Evolutionary conservation across 495 filamentous ascomycete genomes (phyloP), one percentile per base, ranked within the genome.

Genomic region (Penicillium turbatum): DNA sequence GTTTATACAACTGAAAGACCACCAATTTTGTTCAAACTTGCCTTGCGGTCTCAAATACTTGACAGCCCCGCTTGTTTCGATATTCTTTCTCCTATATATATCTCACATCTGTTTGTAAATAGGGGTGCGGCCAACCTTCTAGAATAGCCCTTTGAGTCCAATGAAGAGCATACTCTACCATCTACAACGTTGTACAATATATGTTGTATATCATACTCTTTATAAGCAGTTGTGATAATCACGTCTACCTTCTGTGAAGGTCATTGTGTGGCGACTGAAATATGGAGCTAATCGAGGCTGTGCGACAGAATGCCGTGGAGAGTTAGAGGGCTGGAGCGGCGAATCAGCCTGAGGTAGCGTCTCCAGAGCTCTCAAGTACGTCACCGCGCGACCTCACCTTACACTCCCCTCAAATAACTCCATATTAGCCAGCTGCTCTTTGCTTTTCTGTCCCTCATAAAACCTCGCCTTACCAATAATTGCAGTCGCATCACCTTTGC

Each of bases 371-470:
- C 57, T 66, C 67, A 68, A 65, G 63, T 70, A 72, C 69, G 69
- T 72, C 69, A 74, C 68, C 58, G 64, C 64, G 66, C 67, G 67
- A 72, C 68, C 66, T 72, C 69, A 67, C 51, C 51, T 69, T 53
- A 48, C 43, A 30, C 32, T 45, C 42, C 49, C 51, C 53, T 21
- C 30, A 27, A 56, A 27, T 24, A 24, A 4, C 21, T 4, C 21
- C 21, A 24, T 24, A 44, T 55, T 43, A 56, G 55, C 56, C 54
- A 29, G 51, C 56, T 55, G 34, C 35, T 48, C 60, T 49, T 41
- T 39, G 2, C 21, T 40, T 44, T 17, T 46, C 10, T 27, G 13
- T 43, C 27, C 35, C 37, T 41, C 36, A 17, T 46, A 54, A 40
- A 48, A 24, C 16, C 13, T 48, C 37, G 32, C 6, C 45, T 52